Percentiles rank a stretch among this genome's conserved stretches.
Evolutionary conservation across 768 basidiomycete species (phyloP).

Genomic region (Russula virescens): DNA sequence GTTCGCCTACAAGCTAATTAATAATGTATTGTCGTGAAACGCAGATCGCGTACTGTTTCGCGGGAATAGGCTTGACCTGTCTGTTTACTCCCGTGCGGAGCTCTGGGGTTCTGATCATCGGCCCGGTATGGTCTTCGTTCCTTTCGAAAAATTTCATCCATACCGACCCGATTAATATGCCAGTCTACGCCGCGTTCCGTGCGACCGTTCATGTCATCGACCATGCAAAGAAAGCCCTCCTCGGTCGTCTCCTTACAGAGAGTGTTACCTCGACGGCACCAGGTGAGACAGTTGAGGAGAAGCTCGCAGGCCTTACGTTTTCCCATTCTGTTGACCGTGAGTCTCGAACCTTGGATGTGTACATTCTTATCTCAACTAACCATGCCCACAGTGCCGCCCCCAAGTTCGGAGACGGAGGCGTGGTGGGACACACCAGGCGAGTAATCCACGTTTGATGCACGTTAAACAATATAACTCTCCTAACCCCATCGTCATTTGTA

Average conservation of each 20-base stretch:
- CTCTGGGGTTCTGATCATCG: slow-evolving; percentile 91
- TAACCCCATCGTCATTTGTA: slow-evolving; percentile 24
- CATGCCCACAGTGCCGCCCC: slow-evolving; percentile 61
- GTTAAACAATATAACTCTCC: neutral
- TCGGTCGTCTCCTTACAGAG: slow-evolving; percentile 65
- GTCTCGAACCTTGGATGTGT: slow-evolving; percentile 26
- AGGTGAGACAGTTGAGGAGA: slow-evolving; percentile 66
- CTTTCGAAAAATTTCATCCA: neutral
- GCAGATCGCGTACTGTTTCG: slow-evolving; percentile 92
- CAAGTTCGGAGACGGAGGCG: slow-evolving; percentile 66
- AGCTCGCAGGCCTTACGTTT: slow-evolving; percentile 54
- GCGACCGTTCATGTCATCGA: slow-evolving; percentile 78
- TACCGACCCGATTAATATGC: neutral
- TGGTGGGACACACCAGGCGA: slow-evolving; percentile 81
- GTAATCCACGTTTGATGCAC: neutral
- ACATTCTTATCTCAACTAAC: slow-evolving; percentile 1
- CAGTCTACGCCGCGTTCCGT: slow-evolving; percentile 82
- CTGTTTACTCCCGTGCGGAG: slow-evolving; percentile 79
- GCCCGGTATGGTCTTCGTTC: slow-evolving; percentile 53
- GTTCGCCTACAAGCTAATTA: slow-evolving; percentile 18
- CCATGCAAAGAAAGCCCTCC: slow-evolving; percentile 58
- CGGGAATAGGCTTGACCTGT: slow-evolving; percentile 64
- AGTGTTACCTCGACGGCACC: slow-evolving; percentile 55
- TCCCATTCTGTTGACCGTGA: slow-evolving; percentile 42
- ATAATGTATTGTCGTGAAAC: neutral